Conservation (phyloP, 148 eudicot species). For the Pouteria glomerata region DNA sequence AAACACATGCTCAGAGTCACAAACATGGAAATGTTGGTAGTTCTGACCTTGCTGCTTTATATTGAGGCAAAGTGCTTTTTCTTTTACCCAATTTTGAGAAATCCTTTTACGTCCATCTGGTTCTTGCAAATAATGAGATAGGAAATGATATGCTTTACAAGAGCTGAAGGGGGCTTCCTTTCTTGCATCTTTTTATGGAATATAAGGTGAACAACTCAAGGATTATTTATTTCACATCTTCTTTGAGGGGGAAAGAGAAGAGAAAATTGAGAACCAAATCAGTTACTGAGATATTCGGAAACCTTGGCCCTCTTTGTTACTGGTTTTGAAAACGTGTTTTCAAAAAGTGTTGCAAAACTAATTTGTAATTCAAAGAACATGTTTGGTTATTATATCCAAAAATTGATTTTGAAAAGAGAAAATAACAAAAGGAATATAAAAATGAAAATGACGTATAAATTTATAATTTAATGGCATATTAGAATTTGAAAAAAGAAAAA, state of each 20-base stretch:
- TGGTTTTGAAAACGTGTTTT: no score
- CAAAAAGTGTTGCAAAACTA: no score
- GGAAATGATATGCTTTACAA: constrained; percentile 10
- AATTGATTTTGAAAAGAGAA: no score
- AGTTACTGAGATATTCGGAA: background rate
- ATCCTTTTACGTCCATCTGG: background rate
- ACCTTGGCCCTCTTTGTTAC: no score
- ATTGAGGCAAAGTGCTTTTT: background rate
- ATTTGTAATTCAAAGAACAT: no score
- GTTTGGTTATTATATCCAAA: no score
- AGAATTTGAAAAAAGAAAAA: no score
- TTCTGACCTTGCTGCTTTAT: background rate
- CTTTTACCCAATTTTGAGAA: background rate
- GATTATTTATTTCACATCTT: background rate
- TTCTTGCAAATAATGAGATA: constrained; percentile 2
- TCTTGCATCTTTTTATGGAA: background rate
- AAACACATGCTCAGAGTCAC: background rate
- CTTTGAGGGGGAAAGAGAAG: background rate
- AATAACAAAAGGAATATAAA: no score
- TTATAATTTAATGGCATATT: no score
- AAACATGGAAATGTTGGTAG: background rate
- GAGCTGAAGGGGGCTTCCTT: background rate
- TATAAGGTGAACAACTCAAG: background rate
- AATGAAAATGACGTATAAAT: no score
- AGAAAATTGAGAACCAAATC: background rate